Percentiles rank a stretch among this genome's conserved stretches.
These are phyloP conservation scores for Pyricularia grisea DNA, from an alignment of 2,329 filamentous ascomycete species.

Conservation along the genomic window DNA sequence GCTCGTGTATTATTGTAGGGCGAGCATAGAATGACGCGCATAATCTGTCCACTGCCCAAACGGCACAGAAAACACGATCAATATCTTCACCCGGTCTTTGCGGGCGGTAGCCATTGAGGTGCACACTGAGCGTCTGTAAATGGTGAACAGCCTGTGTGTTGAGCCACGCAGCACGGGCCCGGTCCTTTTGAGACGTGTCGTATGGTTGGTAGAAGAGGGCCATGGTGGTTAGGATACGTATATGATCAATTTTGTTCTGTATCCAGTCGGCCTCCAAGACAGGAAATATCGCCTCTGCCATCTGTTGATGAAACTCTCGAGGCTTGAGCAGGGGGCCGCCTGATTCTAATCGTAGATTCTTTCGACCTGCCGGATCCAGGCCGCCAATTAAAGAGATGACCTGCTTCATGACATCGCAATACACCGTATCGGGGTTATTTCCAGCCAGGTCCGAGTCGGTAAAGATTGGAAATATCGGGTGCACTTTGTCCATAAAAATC, in stretches of 20 bases:
- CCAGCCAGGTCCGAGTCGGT: constrained; percentile 22
- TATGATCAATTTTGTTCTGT: constrained; percentile 42
- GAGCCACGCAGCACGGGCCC: constrained; percentile 43
- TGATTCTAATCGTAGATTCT: constrained; percentile 33
- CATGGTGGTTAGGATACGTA: constrained; percentile 42
- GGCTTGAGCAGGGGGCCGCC: constrained; percentile 29
- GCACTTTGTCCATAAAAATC: constrained; percentile 41
- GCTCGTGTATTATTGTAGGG: constrained; percentile 49
- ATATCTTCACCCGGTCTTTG: constrained; percentile 28
- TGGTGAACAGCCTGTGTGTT: constrained; percentile 47
- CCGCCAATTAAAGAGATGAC: constrained; percentile 46
- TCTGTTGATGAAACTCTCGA: constrained; percentile 35
- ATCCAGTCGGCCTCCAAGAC: constrained; percentile 45
- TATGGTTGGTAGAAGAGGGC: constrained; percentile 51
- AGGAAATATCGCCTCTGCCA: constrained; percentile 38
- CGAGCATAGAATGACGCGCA: constrained; percentile 51
- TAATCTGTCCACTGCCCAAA: constrained; percentile 53
- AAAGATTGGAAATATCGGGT: constrained; percentile 45
- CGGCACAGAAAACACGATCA: constrained; percentile 44
- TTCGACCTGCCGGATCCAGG: constrained; percentile 11
- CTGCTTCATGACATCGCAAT: constrained; percentile 38
- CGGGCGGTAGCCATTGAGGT: constrained; percentile 29
- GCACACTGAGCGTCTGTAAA: constrained; percentile 45
- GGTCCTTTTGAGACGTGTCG: constrained; percentile 33
- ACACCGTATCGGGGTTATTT: constrained; percentile 16